Conservation (phyloP, 306 rosid genomes). For the Vicia faba region DNA sequence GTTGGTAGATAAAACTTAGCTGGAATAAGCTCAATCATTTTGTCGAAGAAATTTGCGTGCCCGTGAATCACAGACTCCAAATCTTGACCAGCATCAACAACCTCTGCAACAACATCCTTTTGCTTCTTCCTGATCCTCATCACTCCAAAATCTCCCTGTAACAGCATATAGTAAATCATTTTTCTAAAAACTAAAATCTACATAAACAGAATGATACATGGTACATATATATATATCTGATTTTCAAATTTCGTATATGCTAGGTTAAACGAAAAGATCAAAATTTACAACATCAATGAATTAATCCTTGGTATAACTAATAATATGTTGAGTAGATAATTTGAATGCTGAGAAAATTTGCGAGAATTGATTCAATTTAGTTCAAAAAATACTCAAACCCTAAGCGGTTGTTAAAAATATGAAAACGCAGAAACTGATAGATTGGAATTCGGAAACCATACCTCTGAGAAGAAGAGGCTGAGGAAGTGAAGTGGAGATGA, state of each 20-base stretch:
- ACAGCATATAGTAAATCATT: background rate
- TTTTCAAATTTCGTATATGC: background rate
- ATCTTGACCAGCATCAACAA: slow-evolving; percentile 29
- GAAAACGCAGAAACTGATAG: background rate
- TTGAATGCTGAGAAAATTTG: too few species aligned
- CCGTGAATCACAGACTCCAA: slow-evolving; percentile 57
- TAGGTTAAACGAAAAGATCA: too few species aligned
- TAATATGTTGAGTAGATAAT: too few species aligned
- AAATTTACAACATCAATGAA: too few species aligned
- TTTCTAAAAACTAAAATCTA: background rate
- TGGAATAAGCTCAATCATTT: slow-evolving; percentile 77
- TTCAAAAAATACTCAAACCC: too few species aligned
- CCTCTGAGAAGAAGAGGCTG: background rate
- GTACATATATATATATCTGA: background rate
- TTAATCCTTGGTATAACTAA: too few species aligned
- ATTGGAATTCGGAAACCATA: background rate
- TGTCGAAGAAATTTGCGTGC: slow-evolving; percentile 70
- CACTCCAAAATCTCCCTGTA: slow-evolving; percentile 16
- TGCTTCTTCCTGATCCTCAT: slow-evolving; percentile 12
- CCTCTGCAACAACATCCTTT: slow-evolving; percentile 8
- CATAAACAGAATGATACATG: background rate
- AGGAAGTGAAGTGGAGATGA: background rate
- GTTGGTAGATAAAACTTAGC: slow-evolving; percentile 71
- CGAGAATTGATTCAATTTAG: too few species aligned
- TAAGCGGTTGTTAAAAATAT: background rate